Base-by-base conservation (phyloP, 139 green algal species). In the Chlorokybus atmophyticus region DNA sequence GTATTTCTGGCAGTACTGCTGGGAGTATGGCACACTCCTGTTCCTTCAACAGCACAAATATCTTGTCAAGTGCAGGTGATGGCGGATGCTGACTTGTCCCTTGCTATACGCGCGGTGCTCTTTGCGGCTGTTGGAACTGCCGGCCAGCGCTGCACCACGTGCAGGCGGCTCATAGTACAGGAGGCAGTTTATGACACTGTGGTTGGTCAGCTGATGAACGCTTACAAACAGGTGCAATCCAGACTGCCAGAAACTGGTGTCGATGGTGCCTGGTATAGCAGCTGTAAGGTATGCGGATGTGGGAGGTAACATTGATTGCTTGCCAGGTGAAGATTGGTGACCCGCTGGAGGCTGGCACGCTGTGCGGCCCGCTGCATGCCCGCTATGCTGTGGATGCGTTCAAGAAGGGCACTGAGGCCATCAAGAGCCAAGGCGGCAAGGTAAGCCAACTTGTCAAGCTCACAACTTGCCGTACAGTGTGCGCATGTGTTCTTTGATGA, bases 61-160 rank as follows among this genome's bases (percentile, higher is more conserved):
- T n/a, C n/a, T n/a, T n/a, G n/a, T n/a, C n/a, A n/a, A n/a, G n/a
- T n/a, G n/a, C n/a, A n/a, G n/a, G n/a, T n/a, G 19, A 69, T 63
- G 61, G 19, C 32, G 10, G 52, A 69, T 35, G 61, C 61, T 2
- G 61, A 69, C 52, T 32, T 69, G 29, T 7, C 23, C 6, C 44
- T 69, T 19, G 61, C 61, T 48, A 27, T 63, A 32, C 61, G 61
- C 25, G 35, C 61, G 21, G 30, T 63, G 17, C 25, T 69, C 24
- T 69, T 69, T 21, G 61, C 52, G 2, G 61, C 61, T 3, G 61
- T 69, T 2, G 61, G 61, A 10, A 69, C 61, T 14, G 61, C 61
- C 6, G 61, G 61, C 28, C 61, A 69, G 32, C 52, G 61, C 26
- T 69, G 61, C 40, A 69, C 61, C 17, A 69, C 38, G 5, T 63